Percentiles rank a stretch among this genome's conserved stretches.
phyloP scores from a whole-genome alignment of 2,329 filamentous ascomycete genomes.

The Aspergillus phoenicis region DNA sequence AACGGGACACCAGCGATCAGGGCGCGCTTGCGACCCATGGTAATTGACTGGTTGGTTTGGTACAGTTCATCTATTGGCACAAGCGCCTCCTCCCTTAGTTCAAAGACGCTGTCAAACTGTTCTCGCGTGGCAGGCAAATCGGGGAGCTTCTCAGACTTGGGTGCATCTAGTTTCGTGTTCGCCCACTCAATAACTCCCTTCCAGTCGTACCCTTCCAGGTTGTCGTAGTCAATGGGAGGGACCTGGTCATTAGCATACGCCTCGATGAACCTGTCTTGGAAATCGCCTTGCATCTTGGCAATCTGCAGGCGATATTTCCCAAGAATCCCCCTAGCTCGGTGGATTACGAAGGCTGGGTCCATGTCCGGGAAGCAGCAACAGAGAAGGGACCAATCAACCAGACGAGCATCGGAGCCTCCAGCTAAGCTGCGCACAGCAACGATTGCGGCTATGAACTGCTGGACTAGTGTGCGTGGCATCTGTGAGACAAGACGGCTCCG shows the following conservation, averaged over 20 bases:
- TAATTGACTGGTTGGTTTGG: constrained; percentile 33
- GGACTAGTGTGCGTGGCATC: constrained; percentile 32
- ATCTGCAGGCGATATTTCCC: constrained; percentile 44
- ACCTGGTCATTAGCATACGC: constrained; percentile 49
- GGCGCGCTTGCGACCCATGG: constrained; percentile 38
- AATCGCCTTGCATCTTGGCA: constrained; percentile 48
- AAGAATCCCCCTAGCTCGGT: constrained; percentile 41
- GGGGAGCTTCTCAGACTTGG: constrained; percentile 39
- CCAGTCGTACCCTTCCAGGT: constrained; percentile 52
- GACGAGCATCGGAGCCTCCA: constrained; percentile 46
- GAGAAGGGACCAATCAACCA: constrained; percentile 51
- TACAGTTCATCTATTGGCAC: constrained; percentile 41
- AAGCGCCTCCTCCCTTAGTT: constrained; percentile 41
- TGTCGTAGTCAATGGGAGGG: constrained; percentile 47
- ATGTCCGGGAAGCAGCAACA: constrained; percentile 44
- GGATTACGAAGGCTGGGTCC: constrained; percentile 41
- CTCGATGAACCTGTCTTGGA: constrained; percentile 49
- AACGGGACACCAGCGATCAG: constrained; percentile 41
- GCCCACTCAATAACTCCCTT: constrained; percentile 51
- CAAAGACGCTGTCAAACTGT: constrained; percentile 46
- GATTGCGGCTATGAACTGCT: constrained; percentile 46
- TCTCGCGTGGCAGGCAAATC: constrained; percentile 48
- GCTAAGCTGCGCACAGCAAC: constrained; percentile 49
- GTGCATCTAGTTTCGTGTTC: constrained; percentile 42
- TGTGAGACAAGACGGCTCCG: constrained; percentile 26